Conservation (phyloP, 345 rosid genomes). For the Syzygium jambos region DNA sequence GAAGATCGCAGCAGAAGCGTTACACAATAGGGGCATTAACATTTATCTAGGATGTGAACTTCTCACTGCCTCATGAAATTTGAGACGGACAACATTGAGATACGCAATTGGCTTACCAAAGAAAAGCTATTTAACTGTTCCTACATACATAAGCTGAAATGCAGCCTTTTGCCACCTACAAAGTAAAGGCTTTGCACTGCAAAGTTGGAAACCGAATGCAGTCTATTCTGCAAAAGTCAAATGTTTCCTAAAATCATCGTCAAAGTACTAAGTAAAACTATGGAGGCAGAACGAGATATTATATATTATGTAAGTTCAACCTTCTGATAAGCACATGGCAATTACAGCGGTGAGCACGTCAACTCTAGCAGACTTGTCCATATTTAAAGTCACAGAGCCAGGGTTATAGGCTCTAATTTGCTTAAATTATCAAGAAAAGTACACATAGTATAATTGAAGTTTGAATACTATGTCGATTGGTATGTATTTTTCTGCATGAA, state of each 20-base stretch:
- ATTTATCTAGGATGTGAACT: not conserved
- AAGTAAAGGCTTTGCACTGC: not conserved
- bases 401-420: not conserved
- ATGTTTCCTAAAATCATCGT: not conserved
- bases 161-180: not conserved
- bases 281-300: not conserved
- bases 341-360: no score
- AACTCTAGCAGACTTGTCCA: not conserved
- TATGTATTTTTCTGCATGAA: not conserved
- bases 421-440: not conserved
- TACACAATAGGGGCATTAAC: not conserved
- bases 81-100: not conserved
- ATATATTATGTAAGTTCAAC: no score
- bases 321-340: no score
- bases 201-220: not conserved
- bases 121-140: not conserved
- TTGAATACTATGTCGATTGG: not conserved
- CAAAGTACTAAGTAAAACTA: not conserved
- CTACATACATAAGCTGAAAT: not conserved
- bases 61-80: not conserved
- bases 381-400: not conserved
- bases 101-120: not conserved
- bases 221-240: not conserved
- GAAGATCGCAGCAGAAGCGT: not conserved
- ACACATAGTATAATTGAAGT: not conserved